Evolutionary conservation across 768 basidiomycete species (phyloP).

Genomic region (Dentipellis fragilis): DNA sequence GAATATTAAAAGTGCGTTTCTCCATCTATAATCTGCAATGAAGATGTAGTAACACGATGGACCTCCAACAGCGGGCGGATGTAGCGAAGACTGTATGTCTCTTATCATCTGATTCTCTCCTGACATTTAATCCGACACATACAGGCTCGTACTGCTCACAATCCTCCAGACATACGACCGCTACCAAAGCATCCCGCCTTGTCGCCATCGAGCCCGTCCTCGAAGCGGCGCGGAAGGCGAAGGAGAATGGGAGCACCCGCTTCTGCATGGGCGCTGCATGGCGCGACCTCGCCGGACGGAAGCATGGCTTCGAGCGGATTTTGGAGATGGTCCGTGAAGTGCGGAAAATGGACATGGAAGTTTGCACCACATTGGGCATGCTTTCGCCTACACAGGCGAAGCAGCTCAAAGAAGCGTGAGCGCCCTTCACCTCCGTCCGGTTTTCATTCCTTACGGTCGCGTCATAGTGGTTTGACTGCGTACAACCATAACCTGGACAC

Average conservation of each 20-base stretch:
- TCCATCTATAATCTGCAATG: constrained; percentile 18
- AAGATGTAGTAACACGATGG: constrained; percentile 10
- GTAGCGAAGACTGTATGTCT: constrained; percentile 83
- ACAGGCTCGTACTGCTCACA: constrained; percentile 96
- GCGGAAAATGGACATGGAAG: constrained; percentile 97
- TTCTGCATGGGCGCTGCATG: constrained; percentile 99
- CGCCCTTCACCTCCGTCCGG: background rate
- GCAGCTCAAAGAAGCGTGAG: constrained; percentile 87
- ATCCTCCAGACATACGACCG: constrained; percentile 84
- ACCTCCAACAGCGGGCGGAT: constrained; percentile 68
- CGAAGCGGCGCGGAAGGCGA: constrained; percentile 86
- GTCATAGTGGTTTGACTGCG: constrained; percentile 74
- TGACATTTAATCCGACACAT: constrained; percentile 3
- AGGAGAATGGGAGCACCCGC: constrained; percentile 91
- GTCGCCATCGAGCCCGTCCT: constrained; percentile 88
- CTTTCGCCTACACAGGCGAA: constrained; percentile 86
- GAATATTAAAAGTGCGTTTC: constrained; percentile 92
- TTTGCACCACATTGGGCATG: constrained; percentile 98
- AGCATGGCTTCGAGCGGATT: constrained; percentile 89
- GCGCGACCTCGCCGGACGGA: constrained; percentile 88
- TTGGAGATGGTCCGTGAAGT: constrained; percentile 85
- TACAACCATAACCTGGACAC: constrained; percentile 99
- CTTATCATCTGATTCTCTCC: background rate
- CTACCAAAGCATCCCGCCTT: constrained; percentile 81
- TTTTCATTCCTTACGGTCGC: background rate